Conservation (phyloP, 2,329 filamentous ascomycete genomes). For the Epichloe uncinata region DNA sequence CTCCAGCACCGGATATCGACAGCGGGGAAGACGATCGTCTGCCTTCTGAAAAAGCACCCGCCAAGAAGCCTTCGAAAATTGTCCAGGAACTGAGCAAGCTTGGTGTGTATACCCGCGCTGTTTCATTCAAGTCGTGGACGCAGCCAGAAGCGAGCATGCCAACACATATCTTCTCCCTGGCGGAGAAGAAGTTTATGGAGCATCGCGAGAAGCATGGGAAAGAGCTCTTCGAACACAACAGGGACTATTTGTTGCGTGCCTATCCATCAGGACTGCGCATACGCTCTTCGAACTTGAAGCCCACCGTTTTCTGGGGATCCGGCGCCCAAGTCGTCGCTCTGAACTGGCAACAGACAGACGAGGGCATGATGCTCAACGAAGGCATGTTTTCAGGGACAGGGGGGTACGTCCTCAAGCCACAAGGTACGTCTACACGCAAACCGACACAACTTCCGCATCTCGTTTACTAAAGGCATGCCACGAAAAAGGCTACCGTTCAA, state of each 20-base stretch:
- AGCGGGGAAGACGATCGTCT: constrained; percentile 24
- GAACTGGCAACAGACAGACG: constrained; percentile 87
- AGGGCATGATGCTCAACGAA: constrained; percentile 92
- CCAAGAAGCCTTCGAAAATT: constrained; percentile 45
- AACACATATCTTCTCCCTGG: constrained; percentile 55
- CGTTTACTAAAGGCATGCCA: background rate
- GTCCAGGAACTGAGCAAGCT: constrained; percentile 61
- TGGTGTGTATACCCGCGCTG: constrained; percentile 71
- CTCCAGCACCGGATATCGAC: constrained; percentile 17
- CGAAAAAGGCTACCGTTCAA: constrained; percentile 18
- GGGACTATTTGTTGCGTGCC: constrained; percentile 68
- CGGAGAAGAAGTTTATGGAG: constrained; percentile 50
- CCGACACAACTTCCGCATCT: background rate
- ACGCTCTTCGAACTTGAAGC: constrained; percentile 75
- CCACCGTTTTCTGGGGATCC: constrained; percentile 72
- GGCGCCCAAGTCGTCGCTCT: constrained; percentile 84
- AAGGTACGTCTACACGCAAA: constrained; percentile 29
- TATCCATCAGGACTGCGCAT: constrained; percentile 78
- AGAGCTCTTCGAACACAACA: constrained; percentile 68
- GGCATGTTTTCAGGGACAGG: constrained; percentile 75
- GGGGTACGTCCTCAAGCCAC: constrained; percentile 81
- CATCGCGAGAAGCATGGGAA: constrained; percentile 35
- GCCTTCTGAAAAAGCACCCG: constrained; percentile 27
- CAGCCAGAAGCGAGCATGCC: constrained; percentile 57
- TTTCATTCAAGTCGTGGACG: constrained; percentile 66